Conservation (phyloP, 2,329 filamentous ascomycete species). For the Fusarium anguioides region DNA sequence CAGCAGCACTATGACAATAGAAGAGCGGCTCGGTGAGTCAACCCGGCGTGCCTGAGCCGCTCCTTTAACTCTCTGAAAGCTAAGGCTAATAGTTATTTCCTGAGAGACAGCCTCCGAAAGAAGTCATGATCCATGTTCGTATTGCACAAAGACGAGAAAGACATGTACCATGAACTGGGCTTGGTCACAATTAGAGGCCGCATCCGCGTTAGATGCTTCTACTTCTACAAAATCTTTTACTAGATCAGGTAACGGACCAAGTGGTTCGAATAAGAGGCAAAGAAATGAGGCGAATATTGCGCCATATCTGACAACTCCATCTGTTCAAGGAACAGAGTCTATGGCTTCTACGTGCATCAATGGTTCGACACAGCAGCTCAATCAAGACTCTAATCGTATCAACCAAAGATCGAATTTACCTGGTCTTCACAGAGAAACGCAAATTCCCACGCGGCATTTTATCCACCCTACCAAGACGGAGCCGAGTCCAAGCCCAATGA, state of each 20-base stretch:
- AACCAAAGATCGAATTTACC: neutral
- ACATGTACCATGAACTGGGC: conserved; percentile 47
- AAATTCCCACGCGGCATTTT: neutral
- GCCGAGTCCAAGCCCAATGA: neutral
- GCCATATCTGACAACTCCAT: neutral
- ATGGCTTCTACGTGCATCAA: neutral
- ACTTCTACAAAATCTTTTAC: neutral
- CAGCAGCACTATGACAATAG: neutral
- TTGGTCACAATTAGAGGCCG: conserved; percentile 24
- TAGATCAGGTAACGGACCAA: neutral
- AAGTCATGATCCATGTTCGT: conserved; percentile 42
- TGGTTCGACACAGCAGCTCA: neutral
- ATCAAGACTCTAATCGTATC: neutral
- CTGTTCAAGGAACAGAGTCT: neutral
- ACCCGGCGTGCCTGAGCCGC: neutral
- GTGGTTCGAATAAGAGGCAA: conserved; percentile 18
- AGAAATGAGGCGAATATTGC: neutral
- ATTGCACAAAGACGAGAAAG: conserved; percentile 48
- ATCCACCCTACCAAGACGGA: neutral
- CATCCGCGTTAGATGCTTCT: conserved; percentile 21
- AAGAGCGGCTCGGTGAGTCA: conserved; percentile 30
- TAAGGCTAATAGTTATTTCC: neutral
- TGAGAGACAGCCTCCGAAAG: conserved; percentile 1
- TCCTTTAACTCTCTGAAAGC: neutral
- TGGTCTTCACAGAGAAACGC: neutral